phyloP scores from a whole-genome alignment of 306 rosid species.

The Dalbergia oliveri region DNA sequence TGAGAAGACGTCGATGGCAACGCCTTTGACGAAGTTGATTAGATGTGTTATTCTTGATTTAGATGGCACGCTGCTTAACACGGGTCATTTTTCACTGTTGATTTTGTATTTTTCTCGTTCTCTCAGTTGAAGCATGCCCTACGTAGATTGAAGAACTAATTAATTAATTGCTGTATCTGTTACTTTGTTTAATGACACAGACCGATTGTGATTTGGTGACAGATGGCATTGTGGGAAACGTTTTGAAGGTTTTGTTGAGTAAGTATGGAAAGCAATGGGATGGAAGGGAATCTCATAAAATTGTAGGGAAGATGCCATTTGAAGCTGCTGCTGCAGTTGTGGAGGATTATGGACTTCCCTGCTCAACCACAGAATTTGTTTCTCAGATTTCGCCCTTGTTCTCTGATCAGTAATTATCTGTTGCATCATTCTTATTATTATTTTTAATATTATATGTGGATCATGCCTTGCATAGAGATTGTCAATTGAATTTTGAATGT shows the following conservation, averaged over 20 bases:
- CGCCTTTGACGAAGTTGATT: conserved; percentile 57
- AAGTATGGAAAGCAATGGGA: conserved; percentile 92
- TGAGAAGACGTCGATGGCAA: conserved; percentile 56
- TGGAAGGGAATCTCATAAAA: conserved; percentile 78
- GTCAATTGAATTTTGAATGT: conserved; percentile 19
- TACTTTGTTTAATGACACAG: conserved; percentile 12
- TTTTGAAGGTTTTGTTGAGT: conserved; percentile 61
- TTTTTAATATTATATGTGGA: not conserved
- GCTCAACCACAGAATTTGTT: conserved; percentile 72
- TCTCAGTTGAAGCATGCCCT: not conserved
- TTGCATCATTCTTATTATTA: conserved; percentile 29
- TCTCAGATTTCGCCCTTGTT: conserved; percentile 73
- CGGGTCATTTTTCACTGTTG: conserved; percentile 57
- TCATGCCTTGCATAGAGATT: not conserved
- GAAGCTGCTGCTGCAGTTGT: conserved; percentile 76
- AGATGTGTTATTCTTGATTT: conserved; percentile 85
- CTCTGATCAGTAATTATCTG: conserved; percentile 63
- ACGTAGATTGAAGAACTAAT: not conserved
- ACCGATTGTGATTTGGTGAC: conserved; percentile 42
- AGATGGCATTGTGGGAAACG: conserved; percentile 78
- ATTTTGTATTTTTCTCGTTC: not conserved
- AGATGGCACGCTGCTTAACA: conserved; percentile 87
- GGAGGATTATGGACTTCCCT: conserved; percentile 81
- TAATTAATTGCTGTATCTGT: not conserved
- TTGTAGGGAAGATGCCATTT: conserved; percentile 72